These are phyloP conservation scores for Penicillium lagena DNA, from an alignment of 495 filamentous ascomycete genomes.

Conservation along the genomic window DNA sequence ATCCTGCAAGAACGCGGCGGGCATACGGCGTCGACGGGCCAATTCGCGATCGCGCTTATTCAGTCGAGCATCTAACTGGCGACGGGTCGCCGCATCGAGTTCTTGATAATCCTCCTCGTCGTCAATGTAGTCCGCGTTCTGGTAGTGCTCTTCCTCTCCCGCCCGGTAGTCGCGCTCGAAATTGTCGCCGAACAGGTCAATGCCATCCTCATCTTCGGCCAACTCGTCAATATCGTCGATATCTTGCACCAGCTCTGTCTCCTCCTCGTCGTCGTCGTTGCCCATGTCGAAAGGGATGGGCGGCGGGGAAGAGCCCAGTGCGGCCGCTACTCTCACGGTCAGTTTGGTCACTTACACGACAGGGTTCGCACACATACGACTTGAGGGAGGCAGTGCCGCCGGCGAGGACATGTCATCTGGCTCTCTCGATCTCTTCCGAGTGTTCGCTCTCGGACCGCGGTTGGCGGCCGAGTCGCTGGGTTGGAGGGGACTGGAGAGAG, in stretches of 20 bases:
- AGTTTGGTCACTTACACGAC: conserved; percentile 10
- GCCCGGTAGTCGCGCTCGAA: conserved; percentile 79
- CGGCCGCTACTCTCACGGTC: conserved; percentile 14
- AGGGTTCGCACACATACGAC: conserved; percentile 43
- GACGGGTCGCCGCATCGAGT: conserved; percentile 60
- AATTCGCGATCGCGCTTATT: conserved; percentile 79
- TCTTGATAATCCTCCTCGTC: conserved; percentile 74
- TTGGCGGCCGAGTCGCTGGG: conserved; percentile 82
- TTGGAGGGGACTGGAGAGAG: conserved; percentile 60
- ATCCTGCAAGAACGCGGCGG: conserved; percentile 77
- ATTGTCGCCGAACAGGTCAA: conserved; percentile 87
- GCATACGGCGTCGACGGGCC: conserved; percentile 66
- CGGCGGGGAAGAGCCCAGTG: conserved; percentile 35
- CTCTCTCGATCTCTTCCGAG: conserved; percentile 78
- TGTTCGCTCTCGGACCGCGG: conserved; percentile 56
- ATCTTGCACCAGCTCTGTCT: conserved; percentile 67
- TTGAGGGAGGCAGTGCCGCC: conserved; percentile 56
- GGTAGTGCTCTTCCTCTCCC: conserved; percentile 59
- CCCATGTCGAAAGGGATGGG: conserved; percentile 50
- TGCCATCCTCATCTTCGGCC: conserved; percentile 90
- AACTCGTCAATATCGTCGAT: conserved; percentile 93
- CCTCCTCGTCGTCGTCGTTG: conserved; percentile 72
- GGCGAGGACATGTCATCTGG: conserved; percentile 71
- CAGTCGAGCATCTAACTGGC: conserved; percentile 77
- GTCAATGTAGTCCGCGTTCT: conserved; percentile 62